Base-by-base conservation (phyloP, 345 rosid genomes). In the Litchi chinensis region DNA sequence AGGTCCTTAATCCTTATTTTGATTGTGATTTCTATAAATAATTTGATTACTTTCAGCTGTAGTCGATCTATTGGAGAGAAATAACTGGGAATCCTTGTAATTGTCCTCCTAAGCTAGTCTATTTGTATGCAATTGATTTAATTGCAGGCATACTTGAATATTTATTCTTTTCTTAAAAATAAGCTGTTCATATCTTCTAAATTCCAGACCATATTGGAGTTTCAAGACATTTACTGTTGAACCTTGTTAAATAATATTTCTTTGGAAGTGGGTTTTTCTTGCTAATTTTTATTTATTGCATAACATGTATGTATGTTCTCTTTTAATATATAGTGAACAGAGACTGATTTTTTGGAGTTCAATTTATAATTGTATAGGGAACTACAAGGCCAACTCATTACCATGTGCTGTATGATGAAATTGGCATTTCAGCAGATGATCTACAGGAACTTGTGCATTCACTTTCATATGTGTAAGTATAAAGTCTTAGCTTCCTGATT, bases 301-400 rank as follows among this genome's bases (percentile, higher is more conserved):
- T 32, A 3, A 32, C 37, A 15, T 37, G 18, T 12, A 15, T 16
- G 22, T n/a, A 6, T 48, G 13, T n/a, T n/a, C 18, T n/a, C 16
- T 8, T n/a, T 43, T 9, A 5, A 22, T 26, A 26, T 65, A 26
- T 21, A 11, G 56, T 70, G 37, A 21, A 70, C 16, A 44, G 5
- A 24, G 5, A 22, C 19, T 24, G 48, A 75, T 21, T 19, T 52
- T 5, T 78, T 56, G 11, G n/a, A 18, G 32, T 57, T 50, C 46
- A 19, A 13, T 59, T 24, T 62, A 16, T 71, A 40, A 68, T 71
- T 68, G 12, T 40, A 26, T 72, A 85, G 90, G 90, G 90, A 41
- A 87, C 90, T 5, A 79, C 87, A 5, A 77, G 88, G 81, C 90
- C 90, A 0, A 85, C 90, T 0, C 90, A 87, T 56, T 87, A 83